Evolutionary conservation across 1,284 basidiomycete species (phyloP).

Genomic region (Ganoderma boninense): DNA sequence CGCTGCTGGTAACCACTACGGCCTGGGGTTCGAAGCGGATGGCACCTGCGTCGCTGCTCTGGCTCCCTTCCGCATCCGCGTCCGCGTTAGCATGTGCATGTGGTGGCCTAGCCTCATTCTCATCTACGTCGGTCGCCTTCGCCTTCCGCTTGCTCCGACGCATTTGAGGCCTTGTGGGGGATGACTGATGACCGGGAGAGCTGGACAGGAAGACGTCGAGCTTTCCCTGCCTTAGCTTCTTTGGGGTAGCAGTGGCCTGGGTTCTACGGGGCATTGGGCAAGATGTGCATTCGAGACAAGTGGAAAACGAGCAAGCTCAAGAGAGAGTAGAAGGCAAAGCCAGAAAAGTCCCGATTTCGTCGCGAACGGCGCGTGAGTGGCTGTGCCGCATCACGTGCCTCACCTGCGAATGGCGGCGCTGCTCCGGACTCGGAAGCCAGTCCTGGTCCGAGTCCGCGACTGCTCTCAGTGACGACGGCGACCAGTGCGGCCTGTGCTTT

Average conservation of each 20-base stretch:
- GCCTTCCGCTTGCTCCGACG: constrained; percentile 12
- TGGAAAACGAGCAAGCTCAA: background rate
- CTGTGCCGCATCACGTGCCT: background rate
- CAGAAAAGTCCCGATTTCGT: background rate
- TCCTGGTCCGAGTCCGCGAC: background rate
- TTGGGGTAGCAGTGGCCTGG: constrained; percentile 18
- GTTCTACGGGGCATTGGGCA: constrained; percentile 30
- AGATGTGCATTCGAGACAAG: background rate
- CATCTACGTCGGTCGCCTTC: background rate
- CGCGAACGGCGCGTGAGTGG: background rate
- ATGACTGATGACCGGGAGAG: constrained; percentile 28
- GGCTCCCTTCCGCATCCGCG: constrained; percentile 33
- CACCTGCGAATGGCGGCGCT: background rate
- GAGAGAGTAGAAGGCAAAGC: background rate
- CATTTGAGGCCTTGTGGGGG: constrained; percentile 9
- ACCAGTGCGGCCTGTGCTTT: background rate
- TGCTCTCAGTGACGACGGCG: background rate
- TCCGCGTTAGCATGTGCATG: constrained; percentile 20
- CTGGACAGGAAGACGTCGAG: constrained; percentile 41
- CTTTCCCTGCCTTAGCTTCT: constrained; percentile 43
- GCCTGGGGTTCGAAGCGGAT: constrained; percentile 56
- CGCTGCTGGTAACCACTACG: constrained; percentile 35
- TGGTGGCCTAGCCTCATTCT: background rate
- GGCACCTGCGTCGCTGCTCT: constrained; percentile 55
- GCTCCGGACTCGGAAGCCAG: background rate